Conservation (phyloP, 306 rosid species). For the Vigna trinervia region DNA sequence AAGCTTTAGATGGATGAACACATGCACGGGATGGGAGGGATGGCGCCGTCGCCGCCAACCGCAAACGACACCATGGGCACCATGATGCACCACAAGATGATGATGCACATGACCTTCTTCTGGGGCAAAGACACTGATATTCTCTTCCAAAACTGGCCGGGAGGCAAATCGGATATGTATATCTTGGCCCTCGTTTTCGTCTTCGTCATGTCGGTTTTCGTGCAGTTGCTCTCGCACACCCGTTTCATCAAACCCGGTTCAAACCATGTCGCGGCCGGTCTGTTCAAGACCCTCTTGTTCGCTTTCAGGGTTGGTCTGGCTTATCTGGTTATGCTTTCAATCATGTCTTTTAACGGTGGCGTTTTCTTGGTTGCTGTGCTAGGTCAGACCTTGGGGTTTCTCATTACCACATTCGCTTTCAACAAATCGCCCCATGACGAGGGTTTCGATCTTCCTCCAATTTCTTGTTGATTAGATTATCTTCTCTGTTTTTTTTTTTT, state of each 20-base stretch:
- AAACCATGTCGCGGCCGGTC: conserved; percentile 42
- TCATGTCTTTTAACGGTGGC: conserved; percentile 88
- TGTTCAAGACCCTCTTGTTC: conserved; percentile 65
- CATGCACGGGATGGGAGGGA: conserved; percentile 33
- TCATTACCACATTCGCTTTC: conserved; percentile 61
- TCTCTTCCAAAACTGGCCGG: conserved; percentile 78
- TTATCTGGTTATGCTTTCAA: conserved; percentile 79
- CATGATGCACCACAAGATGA: conserved; percentile 38
- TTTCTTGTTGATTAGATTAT: conserved; percentile 47
- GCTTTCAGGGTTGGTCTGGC: conserved; percentile 63
- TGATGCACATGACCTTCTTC: conserved; percentile 89
- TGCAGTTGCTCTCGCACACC: conserved; percentile 62
- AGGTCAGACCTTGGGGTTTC: conserved; percentile 76
- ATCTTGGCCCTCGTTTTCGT: conserved; percentile 57
- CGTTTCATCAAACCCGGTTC: conserved; percentile 57
- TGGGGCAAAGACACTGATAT: conserved; percentile 74
- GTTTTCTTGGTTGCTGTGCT: conserved; percentile 72
- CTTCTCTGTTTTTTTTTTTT: too few species aligned
- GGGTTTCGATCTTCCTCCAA: conserved; percentile 61
- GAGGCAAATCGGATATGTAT: conserved; percentile 62
- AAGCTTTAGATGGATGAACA: background rate
- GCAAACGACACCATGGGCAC: background rate
- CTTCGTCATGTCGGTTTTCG: conserved; percentile 57
- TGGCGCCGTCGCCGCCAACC: conserved; percentile 39
- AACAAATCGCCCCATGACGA: conserved; percentile 32